A percentile compares a stretch with the other conserved stretches of the same genome.
Conservation (phyloP, 2,329 filamentous ascomycete species). For the Leptosphaerulina australis region DNA sequence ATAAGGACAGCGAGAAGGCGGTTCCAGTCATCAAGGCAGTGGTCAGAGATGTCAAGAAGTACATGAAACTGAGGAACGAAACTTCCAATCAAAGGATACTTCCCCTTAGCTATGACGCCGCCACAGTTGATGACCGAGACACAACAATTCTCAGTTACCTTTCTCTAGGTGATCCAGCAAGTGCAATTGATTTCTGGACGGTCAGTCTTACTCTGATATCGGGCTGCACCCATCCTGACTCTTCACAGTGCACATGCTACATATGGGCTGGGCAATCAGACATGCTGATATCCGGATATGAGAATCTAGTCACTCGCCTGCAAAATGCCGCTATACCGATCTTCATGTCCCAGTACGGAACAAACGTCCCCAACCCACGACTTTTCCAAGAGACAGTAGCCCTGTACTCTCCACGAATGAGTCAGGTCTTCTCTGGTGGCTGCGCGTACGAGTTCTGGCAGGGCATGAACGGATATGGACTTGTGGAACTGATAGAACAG, state of each 20-base stretch:
- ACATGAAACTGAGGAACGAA: constrained; percentile 14
- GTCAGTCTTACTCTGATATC: not conserved
- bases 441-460: constrained; percentile 21
- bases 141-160: constrained; percentile 8
- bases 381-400: constrained; percentile 17
- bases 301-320: not conserved
- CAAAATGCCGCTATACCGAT: constrained; percentile 10
- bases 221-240: not conserved
- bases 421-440: constrained; percentile 20
- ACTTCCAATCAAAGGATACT: constrained; percentile 5
- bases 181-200: constrained; percentile 18
- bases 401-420: constrained; percentile 17
- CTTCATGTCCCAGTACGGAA: constrained; percentile 21
- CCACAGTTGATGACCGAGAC: constrained; percentile 2
- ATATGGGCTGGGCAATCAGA: constrained; percentile 9
- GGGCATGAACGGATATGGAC: constrained; percentile 10
- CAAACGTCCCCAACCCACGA: not conserved
- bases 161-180: constrained; percentile 6
- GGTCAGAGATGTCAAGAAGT: constrained; percentile 18
- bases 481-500: constrained; percentile 10
- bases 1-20: not conserved
- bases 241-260: constrained; percentile 8
- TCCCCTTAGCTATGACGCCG: constrained; percentile 13
- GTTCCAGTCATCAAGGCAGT: constrained; percentile 15
- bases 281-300: constrained; percentile 11